phyloP scores from a whole-genome alignment of 371 early-diverging fungal genomes.

The Nematocida sp. region DNA sequence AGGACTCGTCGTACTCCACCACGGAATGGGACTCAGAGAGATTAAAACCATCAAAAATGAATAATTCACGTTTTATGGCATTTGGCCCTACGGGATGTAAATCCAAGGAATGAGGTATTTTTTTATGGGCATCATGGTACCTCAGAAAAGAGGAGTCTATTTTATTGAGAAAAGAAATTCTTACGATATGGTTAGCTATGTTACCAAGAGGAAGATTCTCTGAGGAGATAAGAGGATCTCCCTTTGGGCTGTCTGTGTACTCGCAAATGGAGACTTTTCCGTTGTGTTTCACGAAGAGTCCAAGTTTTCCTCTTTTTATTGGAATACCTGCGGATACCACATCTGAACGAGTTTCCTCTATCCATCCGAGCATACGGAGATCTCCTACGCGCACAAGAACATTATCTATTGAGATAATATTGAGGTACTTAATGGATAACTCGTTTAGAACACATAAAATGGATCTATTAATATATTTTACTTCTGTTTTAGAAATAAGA shows the following conservation, averaged over 20 bases:
- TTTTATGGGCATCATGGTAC: slow-evolving; percentile 62
- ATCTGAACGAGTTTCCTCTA: slow-evolving; percentile 40
- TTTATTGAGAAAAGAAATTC: slow-evolving; percentile 49
- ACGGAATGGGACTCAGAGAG: slow-evolving; percentile 55
- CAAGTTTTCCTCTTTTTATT: slow-evolving; percentile 45
- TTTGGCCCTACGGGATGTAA: slow-evolving; percentile 51
- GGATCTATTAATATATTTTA: neutral
- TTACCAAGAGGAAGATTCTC: slow-evolving; percentile 49
- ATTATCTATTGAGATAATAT: slow-evolving; percentile 66
- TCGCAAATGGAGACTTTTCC: slow-evolving; percentile 25
- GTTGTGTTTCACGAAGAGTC: slow-evolving; percentile 52
- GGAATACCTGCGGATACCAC: slow-evolving; percentile 63
- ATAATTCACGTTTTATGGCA: slow-evolving; percentile 63
- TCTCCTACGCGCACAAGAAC: slow-evolving; percentile 63
- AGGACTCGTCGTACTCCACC: slow-evolving; percentile 39
- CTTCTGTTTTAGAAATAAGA: neutral
- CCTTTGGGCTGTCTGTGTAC: neutral
- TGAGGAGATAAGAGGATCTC: neutral
- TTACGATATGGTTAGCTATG: slow-evolving; percentile 65
- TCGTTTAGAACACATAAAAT: neutral
- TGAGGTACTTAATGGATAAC: slow-evolving; percentile 42
- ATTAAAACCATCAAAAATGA: slow-evolving; percentile 66
- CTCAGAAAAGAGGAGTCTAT: slow-evolving; percentile 37
- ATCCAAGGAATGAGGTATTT: slow-evolving; percentile 55
- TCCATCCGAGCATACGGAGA: slow-evolving; percentile 61